Evolutionary conservation across 257 asterid genomes (phyloP), one percentile per base, ranked within the genome.

Genomic region (Gentiana macrophylla): DNA sequence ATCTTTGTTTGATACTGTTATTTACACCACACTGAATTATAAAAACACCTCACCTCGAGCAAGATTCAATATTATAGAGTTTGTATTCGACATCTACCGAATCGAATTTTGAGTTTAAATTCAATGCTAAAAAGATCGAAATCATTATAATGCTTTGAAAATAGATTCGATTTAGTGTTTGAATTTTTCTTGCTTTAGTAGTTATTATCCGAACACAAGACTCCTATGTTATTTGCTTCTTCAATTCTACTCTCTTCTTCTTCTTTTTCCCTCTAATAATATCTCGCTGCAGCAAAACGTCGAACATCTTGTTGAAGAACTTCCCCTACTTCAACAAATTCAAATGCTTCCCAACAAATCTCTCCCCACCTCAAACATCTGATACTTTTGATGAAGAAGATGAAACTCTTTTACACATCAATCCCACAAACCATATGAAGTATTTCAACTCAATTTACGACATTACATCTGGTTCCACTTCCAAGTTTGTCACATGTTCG

Each of bases 261-360:
- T 49, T 7, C 33, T 50, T 37, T 44, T 35, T 5, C 24, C 32
- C 58, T 59, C 46, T 49, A 6, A 13, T 6, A 0, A 1, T 4
- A 66, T 44, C 36, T 38, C 32, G 6, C 24, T 7, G 13, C 47
- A 32, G 5, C 46, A 77, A 70, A 61, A 80, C 81, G 96, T 77
- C 96, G 37, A 67, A 60, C 76, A 64, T 77, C 4, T 49, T 78
- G 2, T 71, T 69, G 75, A 87, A 78, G 64, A 78, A 74, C 79
- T 77, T 80, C 67, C 71, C 81, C 54, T 76, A 80, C 74, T 67
- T 86, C 75, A 67, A 89, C 80, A 86, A 78, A 49, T 77, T 82
- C 80, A 79, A 74, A 70, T 84, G 96, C 52, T 70, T 87, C 11
- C 96, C 92, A 53, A 57, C 80, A 37, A 45, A 52, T 52, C 64